These are phyloP conservation scores for thale cress (Arabidopsis thaliana) DNA, from an alignment of 345 rosid genomes.

Conservation along the genomic window DNA sequence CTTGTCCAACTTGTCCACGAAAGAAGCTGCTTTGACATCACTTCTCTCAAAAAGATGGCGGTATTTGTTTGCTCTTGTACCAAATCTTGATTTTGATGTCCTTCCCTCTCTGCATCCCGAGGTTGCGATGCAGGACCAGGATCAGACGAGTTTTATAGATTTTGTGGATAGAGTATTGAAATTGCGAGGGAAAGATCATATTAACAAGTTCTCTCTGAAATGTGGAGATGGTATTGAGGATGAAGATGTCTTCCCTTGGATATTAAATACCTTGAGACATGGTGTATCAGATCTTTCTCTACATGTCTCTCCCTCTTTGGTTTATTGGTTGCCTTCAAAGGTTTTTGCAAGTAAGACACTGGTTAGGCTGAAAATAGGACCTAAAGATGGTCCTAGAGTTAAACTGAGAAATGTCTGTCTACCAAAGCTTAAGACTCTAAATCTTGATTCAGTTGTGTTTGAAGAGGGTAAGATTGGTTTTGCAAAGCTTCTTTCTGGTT, in stretches of 20 bases:
- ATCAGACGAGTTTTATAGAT: constrained; percentile 35
- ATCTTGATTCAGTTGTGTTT: constrained; percentile 26
- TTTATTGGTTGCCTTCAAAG: constrained; percentile 44
- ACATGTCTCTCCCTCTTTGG: constrained; percentile 31
- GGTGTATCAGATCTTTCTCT: constrained; percentile 39
- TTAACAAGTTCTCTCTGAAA: constrained; percentile 39
- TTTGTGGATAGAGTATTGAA: constrained; percentile 42
- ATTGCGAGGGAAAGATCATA: constrained; percentile 29
- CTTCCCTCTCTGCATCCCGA: not conserved
- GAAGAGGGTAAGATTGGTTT: constrained; percentile 33
- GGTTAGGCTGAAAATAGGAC: constrained; percentile 36
- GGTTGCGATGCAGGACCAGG: not conserved
- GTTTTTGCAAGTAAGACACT: constrained; percentile 33
- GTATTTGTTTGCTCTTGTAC: constrained; percentile 34
- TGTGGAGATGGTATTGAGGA: constrained; percentile 43
- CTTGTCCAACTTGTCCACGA: constrained; percentile 36
- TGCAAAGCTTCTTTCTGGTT: constrained; percentile 38
- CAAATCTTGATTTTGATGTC: constrained; percentile 33
- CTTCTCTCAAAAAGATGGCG: constrained; percentile 42
- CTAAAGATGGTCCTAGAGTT: constrained; percentile 26
- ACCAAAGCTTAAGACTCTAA: constrained; percentile 32
- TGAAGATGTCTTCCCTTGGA: constrained; percentile 43
- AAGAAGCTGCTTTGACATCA: constrained; percentile 43
- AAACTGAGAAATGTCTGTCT: constrained; percentile 37
- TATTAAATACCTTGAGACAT: constrained; percentile 36